These are phyloP conservation scores for Fonsecaea erecta DNA, from an alignment of 2,329 filamentous ascomycete genomes.

Conservation along the genomic window DNA sequence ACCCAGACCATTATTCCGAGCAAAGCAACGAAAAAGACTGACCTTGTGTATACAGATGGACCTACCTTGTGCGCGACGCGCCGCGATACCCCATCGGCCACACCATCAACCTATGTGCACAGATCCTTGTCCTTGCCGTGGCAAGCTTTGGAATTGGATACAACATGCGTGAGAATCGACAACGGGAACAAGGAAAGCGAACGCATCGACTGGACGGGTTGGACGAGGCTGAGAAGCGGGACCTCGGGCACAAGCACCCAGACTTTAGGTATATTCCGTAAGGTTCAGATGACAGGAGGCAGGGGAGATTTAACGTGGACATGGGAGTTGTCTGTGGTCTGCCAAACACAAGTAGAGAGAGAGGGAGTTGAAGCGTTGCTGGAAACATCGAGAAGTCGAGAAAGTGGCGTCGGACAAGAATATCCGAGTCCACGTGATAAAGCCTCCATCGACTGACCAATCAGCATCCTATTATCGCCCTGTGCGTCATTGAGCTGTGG, in stretches of 20 bases:
- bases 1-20: slow-evolving; percentile 63
- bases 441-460: not conserved
- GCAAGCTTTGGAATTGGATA: slow-evolving; percentile 31
- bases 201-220: slow-evolving; percentile 44
- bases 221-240: slow-evolving; percentile 37
- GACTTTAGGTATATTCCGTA: slow-evolving; percentile 29
- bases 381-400: slow-evolving; percentile 12
- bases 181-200: slow-evolving; percentile 38
- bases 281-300: not conserved
- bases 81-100: slow-evolving; percentile 59
- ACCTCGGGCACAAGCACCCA: slow-evolving; percentile 44
- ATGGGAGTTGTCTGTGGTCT: not conserved
- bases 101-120: slow-evolving; percentile 52
- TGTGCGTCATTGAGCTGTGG: slow-evolving; percentile 11
- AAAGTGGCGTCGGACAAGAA: slow-evolving; percentile 5
- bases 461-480: not conserved
- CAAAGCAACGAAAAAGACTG: not conserved
- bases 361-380: slow-evolving; percentile 1
- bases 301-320: not conserved
- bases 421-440: slow-evolving; percentile 9
- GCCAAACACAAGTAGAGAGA: not conserved
- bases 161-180: slow-evolving; percentile 42
- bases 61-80: slow-evolving; percentile 45
- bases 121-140: slow-evolving; percentile 29
- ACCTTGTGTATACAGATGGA: slow-evolving; percentile 28